phyloP scores from a whole-genome alignment of 176 grass and related monocot species.

The Triticum aestivum region DNA sequence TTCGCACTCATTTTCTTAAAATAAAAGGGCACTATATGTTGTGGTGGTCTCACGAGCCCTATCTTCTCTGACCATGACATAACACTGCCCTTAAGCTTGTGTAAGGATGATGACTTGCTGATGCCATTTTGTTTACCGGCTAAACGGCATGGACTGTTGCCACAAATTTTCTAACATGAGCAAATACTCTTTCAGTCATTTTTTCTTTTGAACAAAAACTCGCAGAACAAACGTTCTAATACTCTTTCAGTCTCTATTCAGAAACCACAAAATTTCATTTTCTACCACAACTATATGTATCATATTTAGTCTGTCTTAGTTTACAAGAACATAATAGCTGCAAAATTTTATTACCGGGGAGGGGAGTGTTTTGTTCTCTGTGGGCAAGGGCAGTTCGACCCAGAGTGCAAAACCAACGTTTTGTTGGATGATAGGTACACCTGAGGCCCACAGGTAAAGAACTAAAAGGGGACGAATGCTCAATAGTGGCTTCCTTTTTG shows the following conservation, averaged over 20 bases:
- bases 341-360: neutral
- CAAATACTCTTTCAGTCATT: neutral
- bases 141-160: neutral
- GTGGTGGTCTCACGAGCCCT: conserved; percentile 15
- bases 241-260: neutral
- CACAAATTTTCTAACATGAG: neutral
- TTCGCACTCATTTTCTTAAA: conserved; percentile 29
- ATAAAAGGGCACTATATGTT: conserved; percentile 34
- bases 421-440: conserved; percentile 28
- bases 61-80: conserved; percentile 19
- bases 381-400: neutral
- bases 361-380: neutral
- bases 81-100: conserved; percentile 5
- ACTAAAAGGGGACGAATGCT: conserved; percentile 14
- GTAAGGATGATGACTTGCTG: conserved; percentile 40
- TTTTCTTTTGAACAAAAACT: neutral
- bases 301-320: neutral
- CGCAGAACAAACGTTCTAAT: neutral
- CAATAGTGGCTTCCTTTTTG: conserved; percentile 16
- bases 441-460: conserved; percentile 43
- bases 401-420: neutral
- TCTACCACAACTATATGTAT: neutral
- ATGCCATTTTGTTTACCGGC: neutral
- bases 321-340: neutral
- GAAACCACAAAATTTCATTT: neutral